Conservation (phyloP, 805 yeast species). For the Candida hungchunana region DNA sequence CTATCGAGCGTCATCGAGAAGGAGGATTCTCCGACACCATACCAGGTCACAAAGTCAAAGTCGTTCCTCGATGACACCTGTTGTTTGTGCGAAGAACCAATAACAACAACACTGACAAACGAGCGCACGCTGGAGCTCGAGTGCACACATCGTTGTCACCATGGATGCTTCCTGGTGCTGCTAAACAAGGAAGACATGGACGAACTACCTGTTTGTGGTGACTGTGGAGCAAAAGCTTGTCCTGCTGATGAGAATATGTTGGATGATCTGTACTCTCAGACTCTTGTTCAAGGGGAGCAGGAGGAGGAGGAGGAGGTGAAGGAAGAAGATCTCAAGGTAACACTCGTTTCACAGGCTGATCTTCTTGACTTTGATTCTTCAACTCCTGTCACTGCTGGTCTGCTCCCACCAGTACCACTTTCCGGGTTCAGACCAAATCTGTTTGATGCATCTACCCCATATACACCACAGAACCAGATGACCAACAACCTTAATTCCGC, state of each 20-base stretch:
- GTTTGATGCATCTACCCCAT: conserved; percentile 12
- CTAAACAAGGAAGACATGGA: conserved; percentile 19
- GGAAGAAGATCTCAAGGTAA: background rate
- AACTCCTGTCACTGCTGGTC: conserved; percentile 2
- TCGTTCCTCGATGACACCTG: conserved; percentile 30
- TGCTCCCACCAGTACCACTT: conserved; percentile 13
- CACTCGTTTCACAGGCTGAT: background rate
- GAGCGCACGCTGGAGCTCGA: conserved; percentile 39
- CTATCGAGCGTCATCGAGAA: background rate
- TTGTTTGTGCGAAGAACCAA: conserved; percentile 41
- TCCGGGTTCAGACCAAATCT: conserved; percentile 16
- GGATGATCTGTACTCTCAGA: conserved; percentile 22
- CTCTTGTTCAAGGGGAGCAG: conserved; percentile 6
- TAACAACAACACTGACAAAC: conserved; percentile 35
- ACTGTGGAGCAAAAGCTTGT: conserved; percentile 23
- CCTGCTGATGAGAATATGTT: conserved; percentile 28
- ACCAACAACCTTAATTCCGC: conserved; percentile 15
- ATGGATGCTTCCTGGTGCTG: conserved; percentile 36
- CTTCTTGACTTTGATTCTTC: conserved; percentile 1
- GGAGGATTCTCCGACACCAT: conserved; percentile 8
- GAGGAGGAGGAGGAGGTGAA: background rate
- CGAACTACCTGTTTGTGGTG: conserved; percentile 26
- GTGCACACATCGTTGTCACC: conserved; percentile 43
- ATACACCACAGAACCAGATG: conserved; percentile 24
- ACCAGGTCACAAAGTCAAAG: conserved; percentile 7